Percentiles rank a stretch among this genome's conserved stretches.
Evolutionary conservation across 805 yeast species (phyloP).

Genomic region (Metschnikowia borealis): DNA sequence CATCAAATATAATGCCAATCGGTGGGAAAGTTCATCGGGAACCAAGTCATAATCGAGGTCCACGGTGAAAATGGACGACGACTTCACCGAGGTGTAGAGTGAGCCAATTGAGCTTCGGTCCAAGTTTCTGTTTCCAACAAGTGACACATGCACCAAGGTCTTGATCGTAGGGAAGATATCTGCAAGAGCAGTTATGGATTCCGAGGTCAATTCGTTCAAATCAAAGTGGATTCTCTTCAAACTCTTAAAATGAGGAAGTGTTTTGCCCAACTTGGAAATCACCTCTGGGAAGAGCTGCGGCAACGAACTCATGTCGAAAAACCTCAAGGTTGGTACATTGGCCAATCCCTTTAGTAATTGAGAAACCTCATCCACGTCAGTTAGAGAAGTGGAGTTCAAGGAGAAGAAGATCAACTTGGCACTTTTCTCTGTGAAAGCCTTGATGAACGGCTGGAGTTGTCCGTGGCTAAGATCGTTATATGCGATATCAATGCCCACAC

Average conservation of each 20-base stretch:
- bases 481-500: constrained; percentile 55
- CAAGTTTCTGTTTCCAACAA: constrained; percentile 48
- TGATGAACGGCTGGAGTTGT: constrained; percentile 44
- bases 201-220: constrained; percentile 45
- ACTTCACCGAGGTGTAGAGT: constrained; percentile 49
- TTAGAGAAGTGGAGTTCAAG: constrained; percentile 47
- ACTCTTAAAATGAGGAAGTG: constrained; percentile 42
- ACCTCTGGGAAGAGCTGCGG: constrained; percentile 51
- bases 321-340: constrained; percentile 39
- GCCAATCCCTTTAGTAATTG: constrained; percentile 36
- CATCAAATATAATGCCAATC: constrained; percentile 55
- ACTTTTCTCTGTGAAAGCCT: constrained; percentile 33
- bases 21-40: constrained; percentile 48
- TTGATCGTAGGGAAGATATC: constrained; percentile 45
- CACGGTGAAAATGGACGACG: constrained; percentile 44
- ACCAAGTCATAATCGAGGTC: constrained; percentile 53
- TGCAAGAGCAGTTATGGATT: constrained; percentile 46
- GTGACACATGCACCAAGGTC: constrained; percentile 49
- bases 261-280: constrained; percentile 40
- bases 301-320: constrained; percentile 50
- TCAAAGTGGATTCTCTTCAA: constrained; percentile 54
- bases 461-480: constrained; percentile 49
- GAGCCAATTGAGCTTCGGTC: constrained; percentile 44
- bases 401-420: constrained; percentile 48
- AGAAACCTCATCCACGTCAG: constrained; percentile 36